These are phyloP conservation scores for Alternaria sp. DNA, from an alignment of 2,329 filamentous ascomycete genomes.

Conservation along the genomic window DNA sequence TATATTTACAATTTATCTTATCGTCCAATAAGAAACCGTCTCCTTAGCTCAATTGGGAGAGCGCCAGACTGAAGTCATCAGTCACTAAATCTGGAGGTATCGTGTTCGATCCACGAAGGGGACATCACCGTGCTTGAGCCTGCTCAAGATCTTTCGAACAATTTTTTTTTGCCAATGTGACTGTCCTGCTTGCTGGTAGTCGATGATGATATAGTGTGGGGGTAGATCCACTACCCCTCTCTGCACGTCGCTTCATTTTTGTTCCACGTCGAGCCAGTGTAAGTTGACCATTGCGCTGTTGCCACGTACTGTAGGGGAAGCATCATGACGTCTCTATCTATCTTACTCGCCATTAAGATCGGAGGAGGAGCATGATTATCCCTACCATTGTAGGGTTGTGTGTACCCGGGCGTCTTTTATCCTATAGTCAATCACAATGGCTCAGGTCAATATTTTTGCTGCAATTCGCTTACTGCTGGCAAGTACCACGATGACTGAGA, in stretches of 20 bases:
- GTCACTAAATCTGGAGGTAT: conserved; percentile 45
- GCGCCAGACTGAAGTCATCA: conserved; percentile 44
- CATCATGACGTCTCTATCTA: neutral
- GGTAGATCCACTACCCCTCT: conserved; percentile 1
- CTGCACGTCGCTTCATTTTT: conserved; percentile 8
- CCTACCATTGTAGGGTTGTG: no score
- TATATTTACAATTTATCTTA: accelerated
- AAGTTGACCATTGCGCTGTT: conserved; percentile 1
- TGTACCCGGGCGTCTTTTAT: neutral
- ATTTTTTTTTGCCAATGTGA: conserved; percentile 19
- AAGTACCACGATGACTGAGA: neutral
- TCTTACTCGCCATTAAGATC: neutral
- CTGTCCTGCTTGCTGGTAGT: neutral
- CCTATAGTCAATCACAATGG: neutral
- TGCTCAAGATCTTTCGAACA: conserved; percentile 21
- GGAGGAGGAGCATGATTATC: neutral
- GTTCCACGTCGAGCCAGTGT: neutral
- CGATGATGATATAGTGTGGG: neutral
- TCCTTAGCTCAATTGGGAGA: conserved; percentile 46
- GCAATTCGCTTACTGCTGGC: neutral
- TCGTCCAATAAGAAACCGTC: conserved; percentile 31
- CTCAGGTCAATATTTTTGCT: neutral
- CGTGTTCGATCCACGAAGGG: conserved; percentile 36
- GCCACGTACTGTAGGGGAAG: neutral
- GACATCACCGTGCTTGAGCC: conserved; percentile 27